These are phyloP conservation scores for Lavandula angustifolia DNA, from an alignment of 257 asterid species.

Conservation along the genomic window DNA sequence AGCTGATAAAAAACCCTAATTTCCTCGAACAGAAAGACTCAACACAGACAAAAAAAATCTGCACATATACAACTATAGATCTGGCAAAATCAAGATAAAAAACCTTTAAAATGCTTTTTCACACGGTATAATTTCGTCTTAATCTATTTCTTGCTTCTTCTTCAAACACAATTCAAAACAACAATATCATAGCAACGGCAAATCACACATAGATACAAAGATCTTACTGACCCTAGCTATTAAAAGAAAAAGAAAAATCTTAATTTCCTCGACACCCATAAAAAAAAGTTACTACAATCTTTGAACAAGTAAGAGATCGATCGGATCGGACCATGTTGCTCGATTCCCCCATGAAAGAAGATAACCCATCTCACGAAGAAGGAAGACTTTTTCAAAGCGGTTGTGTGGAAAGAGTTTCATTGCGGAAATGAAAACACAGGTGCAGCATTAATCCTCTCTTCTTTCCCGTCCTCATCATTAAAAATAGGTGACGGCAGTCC, in stretches of 20 bases:
- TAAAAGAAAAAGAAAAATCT: conserved; percentile 4
- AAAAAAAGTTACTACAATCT: conserved; percentile 7
- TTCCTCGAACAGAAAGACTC: not conserved
- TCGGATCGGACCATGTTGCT: conserved; percentile 82
- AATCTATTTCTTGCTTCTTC: no score
- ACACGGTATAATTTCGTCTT: no score
- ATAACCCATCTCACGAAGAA: no score
- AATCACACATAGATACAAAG: not conserved
- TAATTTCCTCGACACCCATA: conserved; percentile 1
- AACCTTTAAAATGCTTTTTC: no score
- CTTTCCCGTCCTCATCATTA: conserved; percentile 22
- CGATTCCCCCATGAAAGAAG: conserved; percentile 49
- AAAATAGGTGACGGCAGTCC: conserved; percentile 25
- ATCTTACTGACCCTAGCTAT: not conserved
- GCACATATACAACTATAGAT: conserved; percentile 15
- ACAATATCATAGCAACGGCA: no score
- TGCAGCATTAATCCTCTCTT: not conserved
- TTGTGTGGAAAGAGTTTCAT: conserved; percentile 13
- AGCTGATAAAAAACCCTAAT: conserved; percentile 29
- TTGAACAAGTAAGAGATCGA: conserved; percentile 35
- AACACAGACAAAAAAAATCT: not conserved
- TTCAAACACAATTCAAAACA: not conserved
- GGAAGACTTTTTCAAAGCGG: not conserved
- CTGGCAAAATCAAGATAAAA: conserved; percentile 7
- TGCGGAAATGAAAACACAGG: not conserved